Conservation (phyloP, 2,329 filamentous ascomycete genomes). For the Monilinia aucupariae region DNA sequence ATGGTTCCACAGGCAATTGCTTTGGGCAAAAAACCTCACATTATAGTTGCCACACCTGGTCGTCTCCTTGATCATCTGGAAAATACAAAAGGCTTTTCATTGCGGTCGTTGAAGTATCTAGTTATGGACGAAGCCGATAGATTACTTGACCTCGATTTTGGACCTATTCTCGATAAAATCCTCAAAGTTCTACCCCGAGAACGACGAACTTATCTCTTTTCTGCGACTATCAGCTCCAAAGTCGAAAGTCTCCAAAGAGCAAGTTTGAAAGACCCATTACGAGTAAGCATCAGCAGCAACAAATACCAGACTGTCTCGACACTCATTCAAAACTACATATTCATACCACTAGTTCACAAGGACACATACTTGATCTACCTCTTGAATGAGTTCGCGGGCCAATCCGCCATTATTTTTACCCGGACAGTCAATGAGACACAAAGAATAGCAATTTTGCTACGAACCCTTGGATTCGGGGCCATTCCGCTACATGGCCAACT, state of each 20-base stretch:
- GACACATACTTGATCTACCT: slow-evolving; percentile 85
- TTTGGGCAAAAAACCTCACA: slow-evolving; percentile 90
- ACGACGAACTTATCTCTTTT: slow-evolving; percentile 81
- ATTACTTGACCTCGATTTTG: slow-evolving; percentile 89
- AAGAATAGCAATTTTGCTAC: slow-evolving; percentile 74
- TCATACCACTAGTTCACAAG: slow-evolving; percentile 81
- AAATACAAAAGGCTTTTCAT: slow-evolving; percentile 92
- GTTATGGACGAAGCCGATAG: slow-evolving; percentile 95
- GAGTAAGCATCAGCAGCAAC: slow-evolving; percentile 73
- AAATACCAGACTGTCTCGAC: slow-evolving; percentile 91
- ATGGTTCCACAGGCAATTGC: slow-evolving; percentile 91
- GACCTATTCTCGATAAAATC: slow-evolving; percentile 86
- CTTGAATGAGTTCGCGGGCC: slow-evolving; percentile 79
- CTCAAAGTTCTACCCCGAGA: slow-evolving; percentile 80
- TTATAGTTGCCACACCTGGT: slow-evolving; percentile 87
- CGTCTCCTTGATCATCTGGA: slow-evolving; percentile 87
- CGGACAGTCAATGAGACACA: slow-evolving; percentile 89
- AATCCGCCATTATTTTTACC: slow-evolving; percentile 84
- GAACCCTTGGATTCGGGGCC: slow-evolving; percentile 79
- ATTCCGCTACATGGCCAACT: slow-evolving; percentile 92
- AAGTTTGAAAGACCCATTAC: slow-evolving; percentile 75
- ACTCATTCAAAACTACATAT: slow-evolving; percentile 77
- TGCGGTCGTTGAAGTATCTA: slow-evolving; percentile 75
- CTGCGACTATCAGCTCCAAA: slow-evolving; percentile 88
- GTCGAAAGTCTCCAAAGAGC: slow-evolving; percentile 90